Evolutionary conservation across 2,329 filamentous ascomycete species (phyloP).

Genomic region (Acarospora socialis): DNA sequence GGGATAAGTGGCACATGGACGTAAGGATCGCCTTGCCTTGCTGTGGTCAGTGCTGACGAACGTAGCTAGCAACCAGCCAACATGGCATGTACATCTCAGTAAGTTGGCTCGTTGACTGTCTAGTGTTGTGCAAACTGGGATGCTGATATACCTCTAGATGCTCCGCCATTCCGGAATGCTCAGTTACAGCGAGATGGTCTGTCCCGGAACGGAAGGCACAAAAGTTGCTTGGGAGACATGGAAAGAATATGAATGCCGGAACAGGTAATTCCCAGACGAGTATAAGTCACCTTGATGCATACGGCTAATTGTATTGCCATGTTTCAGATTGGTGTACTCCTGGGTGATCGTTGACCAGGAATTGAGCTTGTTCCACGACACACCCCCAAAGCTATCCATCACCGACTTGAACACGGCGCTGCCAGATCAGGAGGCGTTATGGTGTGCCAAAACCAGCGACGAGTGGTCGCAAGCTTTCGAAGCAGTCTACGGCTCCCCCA

Average conservation of each 20-base stretch:
- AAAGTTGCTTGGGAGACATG: conserved; percentile 48
- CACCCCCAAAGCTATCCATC: conserved; percentile 46
- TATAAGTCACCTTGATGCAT: conserved; percentile 9
- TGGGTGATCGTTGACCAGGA: conserved; percentile 66
- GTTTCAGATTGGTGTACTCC: conserved; percentile 51
- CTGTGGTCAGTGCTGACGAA: conserved; percentile 6
- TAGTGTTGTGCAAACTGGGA: no score
- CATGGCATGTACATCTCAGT: conserved; percentile 57
- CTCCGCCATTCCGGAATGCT: conserved; percentile 54
- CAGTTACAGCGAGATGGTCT: conserved; percentile 28
- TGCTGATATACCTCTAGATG: conserved; percentile 35
- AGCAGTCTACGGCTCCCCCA: conserved; percentile 43
- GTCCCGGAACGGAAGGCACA: no score
- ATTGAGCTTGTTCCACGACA: conserved; percentile 51
- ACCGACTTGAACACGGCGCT: conserved; percentile 52
- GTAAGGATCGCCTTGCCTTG: conserved; percentile 8
- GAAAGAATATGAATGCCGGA: conserved; percentile 50
- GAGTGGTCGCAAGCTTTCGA: conserved; percentile 49
- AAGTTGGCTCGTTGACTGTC: conserved; percentile 18
- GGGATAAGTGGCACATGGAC: conserved; percentile 66
- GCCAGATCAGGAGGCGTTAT: conserved; percentile 48
- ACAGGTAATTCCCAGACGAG: conserved; percentile 33
- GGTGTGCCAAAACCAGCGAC: conserved; percentile 43
- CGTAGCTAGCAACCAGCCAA: conserved; percentile 54
- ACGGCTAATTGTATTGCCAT: no score